Evolutionary conservation across 176 grass and related monocot genomes (phyloP).

Genomic region (Carex pumila): DNA sequence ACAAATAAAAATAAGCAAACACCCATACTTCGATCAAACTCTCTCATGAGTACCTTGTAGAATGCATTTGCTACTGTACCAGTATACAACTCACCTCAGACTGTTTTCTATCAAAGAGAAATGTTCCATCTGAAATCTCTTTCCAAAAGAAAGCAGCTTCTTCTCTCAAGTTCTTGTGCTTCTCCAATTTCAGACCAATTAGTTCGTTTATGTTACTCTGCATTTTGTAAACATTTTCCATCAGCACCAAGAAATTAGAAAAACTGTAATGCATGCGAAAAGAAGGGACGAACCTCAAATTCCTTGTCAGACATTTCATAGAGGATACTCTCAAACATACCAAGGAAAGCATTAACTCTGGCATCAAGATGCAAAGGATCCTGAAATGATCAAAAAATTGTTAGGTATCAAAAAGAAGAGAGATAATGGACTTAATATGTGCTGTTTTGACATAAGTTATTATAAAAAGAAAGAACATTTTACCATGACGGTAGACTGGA

Average conservation of each 20-base stretch:
- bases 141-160: conserved; percentile 82
- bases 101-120: conserved; percentile 82
- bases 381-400: conserved; percentile 33
- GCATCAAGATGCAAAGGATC: conserved; percentile 75
- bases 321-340: conserved; percentile 65
- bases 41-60: not conserved
- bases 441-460: not conserved
- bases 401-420: not conserved
- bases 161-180: conserved; percentile 84
- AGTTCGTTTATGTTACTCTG: conserved; percentile 77
- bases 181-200: conserved; percentile 89
- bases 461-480: not conserved
- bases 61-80: not conserved
- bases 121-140: conserved; percentile 77
- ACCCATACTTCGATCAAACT: not conserved
- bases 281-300: conserved; percentile 58
- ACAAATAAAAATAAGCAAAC: too few relatives aligned
- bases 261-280: not conserved
- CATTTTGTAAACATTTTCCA: conserved; percentile 7
- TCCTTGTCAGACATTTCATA: conserved; percentile 70
- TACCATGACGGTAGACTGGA: conserved; percentile 91
- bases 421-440: not conserved
- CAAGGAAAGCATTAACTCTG: conserved; percentile 73
- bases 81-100: conserved; percentile 35
- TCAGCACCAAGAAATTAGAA: not conserved